Percentiles rank a stretch among this genome's conserved stretches.
These are phyloP conservation scores for Monosporascus sp. DNA, from an alignment of 2,329 filamentous ascomycete species.

Conservation along the genomic window DNA sequence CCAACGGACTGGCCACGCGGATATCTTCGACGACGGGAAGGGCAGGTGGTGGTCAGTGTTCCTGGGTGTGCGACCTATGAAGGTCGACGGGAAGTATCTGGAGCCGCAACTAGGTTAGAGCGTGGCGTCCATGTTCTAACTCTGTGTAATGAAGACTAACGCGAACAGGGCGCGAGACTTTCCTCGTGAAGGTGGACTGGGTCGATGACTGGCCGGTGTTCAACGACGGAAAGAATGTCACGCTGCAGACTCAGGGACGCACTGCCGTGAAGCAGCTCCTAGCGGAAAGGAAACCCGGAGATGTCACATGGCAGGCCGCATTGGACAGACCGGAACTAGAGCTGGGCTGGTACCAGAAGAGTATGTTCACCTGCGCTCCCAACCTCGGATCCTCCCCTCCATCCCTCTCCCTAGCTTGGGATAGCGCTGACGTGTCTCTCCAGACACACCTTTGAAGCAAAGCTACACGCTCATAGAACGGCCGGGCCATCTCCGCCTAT, in stretches of 20 bases:
- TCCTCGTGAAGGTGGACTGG: conserved; percentile 45
- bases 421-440: background rate
- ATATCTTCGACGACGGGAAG: conserved; percentile 38
- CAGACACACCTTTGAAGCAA: conserved; percentile 42
- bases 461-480: conserved; percentile 42
- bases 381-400: background rate
- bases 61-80: conserved; percentile 37
- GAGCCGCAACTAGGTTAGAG: conserved; percentile 37
- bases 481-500: conserved; percentile 39
- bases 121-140: too few species aligned
- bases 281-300: conserved; percentile 23
- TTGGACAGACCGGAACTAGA: conserved; percentile 27
- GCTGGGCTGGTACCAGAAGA: conserved; percentile 35
- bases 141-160: background rate
- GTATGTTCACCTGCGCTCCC: conserved; percentile 8
- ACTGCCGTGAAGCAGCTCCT: conserved; percentile 13
- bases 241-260: conserved; percentile 30
- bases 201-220: conserved; percentile 46
- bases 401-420: too few species aligned
- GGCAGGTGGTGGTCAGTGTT: conserved; percentile 45
- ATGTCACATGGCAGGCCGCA: conserved; percentile 27
- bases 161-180: conserved; percentile 39
- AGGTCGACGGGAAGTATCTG: conserved; percentile 21
- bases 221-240: conserved; percentile 40
- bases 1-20: conserved; percentile 44